phyloP scores from a whole-genome alignment of 192 early-diverging fungal genomes.

The Backusella morwellensis region DNA sequence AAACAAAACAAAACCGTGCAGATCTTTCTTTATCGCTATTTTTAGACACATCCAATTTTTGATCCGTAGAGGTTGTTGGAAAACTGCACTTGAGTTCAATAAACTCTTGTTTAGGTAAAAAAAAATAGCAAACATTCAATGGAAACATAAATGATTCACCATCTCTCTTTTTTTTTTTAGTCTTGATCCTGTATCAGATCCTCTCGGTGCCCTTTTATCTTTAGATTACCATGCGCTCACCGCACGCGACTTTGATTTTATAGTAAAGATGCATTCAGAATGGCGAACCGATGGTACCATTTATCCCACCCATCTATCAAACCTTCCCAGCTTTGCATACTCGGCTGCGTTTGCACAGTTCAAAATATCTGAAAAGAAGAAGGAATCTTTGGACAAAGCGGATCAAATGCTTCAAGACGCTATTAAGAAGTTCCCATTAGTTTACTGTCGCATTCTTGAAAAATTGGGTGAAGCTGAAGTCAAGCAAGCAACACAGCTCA shows the following conservation, averaged over 20 bases:
- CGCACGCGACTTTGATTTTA: conserved; percentile 68
- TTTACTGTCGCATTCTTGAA: conserved; percentile 59
- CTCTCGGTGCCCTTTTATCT: conserved; percentile 68
- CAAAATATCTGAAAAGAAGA: conserved; percentile 57
- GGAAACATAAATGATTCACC: neutral
- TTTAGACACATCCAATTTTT: conserved; percentile 85
- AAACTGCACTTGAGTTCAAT: conserved; percentile 88
- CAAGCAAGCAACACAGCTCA: conserved; percentile 44
- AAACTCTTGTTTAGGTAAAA: conserved; percentile 60
- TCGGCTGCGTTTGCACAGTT: conserved; percentile 75
- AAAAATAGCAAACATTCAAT: too few species aligned
- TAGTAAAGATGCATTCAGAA: conserved; percentile 32
- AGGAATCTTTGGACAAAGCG: conserved; percentile 39
- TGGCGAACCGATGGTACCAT: conserved; percentile 12
- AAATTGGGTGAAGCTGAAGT: conserved; percentile 63
- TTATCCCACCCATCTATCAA: conserved; percentile 36
- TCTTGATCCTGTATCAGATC: conserved; percentile 77
- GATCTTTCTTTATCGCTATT: conserved; percentile 75
- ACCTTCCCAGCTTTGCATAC: conserved; percentile 73
- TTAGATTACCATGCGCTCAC: conserved; percentile 88
- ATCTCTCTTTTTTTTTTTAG: conserved; percentile 22
- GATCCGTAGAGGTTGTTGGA: conserved; percentile 89
- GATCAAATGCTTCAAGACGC: conserved; percentile 63
- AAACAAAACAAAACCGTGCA: neutral
- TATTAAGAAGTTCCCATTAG: conserved; percentile 69